These are phyloP conservation scores for Phytophthora boehmeriae DNA, from an alignment of 352 stramenopile species.

Conservation along the genomic window DNA sequence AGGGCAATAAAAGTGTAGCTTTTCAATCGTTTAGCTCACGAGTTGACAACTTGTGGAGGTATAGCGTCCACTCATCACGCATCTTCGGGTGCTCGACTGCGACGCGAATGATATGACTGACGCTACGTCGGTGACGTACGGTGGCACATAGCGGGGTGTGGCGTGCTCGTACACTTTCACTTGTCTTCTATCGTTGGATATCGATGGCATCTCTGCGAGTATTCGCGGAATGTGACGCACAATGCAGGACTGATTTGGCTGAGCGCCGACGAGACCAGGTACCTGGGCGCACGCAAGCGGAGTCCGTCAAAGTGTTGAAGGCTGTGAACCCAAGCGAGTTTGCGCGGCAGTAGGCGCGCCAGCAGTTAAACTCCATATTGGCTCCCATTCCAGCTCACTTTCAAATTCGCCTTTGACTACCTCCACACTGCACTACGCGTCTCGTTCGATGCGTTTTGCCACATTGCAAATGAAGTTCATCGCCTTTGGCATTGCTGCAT, in stretches of 20 bases:
- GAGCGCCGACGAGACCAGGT: background rate
- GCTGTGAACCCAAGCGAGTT: background rate
- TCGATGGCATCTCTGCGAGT: conserved; percentile 10
- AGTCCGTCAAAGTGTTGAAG: conserved; percentile 10
- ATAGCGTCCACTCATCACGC: conserved; percentile 21
- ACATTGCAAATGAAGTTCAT: conserved; percentile 16
- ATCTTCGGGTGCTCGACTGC: conserved; percentile 14
- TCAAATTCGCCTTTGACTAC: conserved; percentile 12
- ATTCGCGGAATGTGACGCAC: conserved; percentile 21
- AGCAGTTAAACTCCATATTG: too few species aligned
- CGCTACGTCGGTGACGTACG: too few species aligned
- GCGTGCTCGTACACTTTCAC: conserved; percentile 5
- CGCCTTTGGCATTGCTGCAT: conserved; percentile 14
- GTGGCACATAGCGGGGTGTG: conserved; percentile 7
- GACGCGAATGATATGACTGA: conserved; percentile 17
- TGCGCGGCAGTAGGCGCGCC: background rate
- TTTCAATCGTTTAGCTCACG: conserved; percentile 16
- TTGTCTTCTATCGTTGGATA: conserved; percentile 12
- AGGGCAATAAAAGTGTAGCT: conserved; percentile 23
- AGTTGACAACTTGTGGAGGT: conserved; percentile 1
- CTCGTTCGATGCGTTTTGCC: background rate
- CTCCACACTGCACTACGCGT: conserved; percentile 1
- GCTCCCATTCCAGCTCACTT: conserved; percentile 18
- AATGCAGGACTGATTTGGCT: conserved; percentile 13
- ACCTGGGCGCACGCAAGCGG: conserved; percentile 26